Evolutionary conservation across 23 red algal species (phyloP).

Genomic region (Gracilariopsis chorda): DNA sequence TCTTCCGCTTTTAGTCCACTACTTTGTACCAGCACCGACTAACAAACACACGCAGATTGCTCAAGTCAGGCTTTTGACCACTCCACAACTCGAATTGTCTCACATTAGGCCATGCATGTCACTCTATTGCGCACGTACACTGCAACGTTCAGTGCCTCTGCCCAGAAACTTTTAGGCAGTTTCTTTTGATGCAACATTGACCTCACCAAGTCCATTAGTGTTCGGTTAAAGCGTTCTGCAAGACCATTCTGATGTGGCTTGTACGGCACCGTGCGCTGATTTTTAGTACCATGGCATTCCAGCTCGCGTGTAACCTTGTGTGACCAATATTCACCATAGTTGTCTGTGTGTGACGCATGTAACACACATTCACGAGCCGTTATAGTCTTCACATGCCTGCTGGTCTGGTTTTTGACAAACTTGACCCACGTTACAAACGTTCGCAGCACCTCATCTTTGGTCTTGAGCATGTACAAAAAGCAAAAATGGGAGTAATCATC

Average conservation of each 20-base stretch:
- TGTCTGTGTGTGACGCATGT: constrained; percentile 21
- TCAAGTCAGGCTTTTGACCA: neutral
- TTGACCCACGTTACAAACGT: neutral
- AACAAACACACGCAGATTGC: constrained; percentile 11
- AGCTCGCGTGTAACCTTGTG: neutral
- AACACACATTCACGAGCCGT: neutral
- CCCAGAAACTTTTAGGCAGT: neutral
- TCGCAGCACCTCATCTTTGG: constrained; percentile 16
- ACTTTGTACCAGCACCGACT: constrained; percentile 8
- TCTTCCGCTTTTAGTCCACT: neutral
- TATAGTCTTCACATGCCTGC: neutral
- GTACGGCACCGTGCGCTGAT: constrained; percentile 16
- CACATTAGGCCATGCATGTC: neutral
- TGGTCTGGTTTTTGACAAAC: neutral
- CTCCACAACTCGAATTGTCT: neutral
- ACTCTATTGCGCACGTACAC: neutral
- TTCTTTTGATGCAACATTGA: constrained; percentile 27
- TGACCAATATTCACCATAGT: constrained; percentile 22
- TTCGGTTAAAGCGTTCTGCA: constrained; percentile 27
- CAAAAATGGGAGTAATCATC: neutral
- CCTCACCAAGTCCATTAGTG: constrained; percentile 10
- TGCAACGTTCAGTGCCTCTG: neutral
- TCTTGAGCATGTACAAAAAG: constrained; percentile 20
- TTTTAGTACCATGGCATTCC: neutral
- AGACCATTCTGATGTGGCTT: constrained; percentile 30